Base-by-base conservation (phyloP, 306 rosid species). In the Phaseolus lunatus region DNA sequence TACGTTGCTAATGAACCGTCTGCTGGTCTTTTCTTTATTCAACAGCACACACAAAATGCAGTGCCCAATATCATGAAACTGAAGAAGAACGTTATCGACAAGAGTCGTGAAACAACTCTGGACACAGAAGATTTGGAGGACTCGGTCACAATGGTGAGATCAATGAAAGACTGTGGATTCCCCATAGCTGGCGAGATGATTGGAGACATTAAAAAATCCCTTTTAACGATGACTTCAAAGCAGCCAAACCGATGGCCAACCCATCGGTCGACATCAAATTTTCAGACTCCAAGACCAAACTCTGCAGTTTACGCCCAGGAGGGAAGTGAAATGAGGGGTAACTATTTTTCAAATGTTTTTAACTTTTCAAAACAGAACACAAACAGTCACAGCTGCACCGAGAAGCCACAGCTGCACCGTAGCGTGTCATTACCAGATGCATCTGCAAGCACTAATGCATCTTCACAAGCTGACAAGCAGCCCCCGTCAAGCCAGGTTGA, bases 1-100 rank as follows among this genome's bases (percentile, higher is more conserved):
- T 87, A 86, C 23, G 73, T 88, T 27, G 97, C 98, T 27, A 92
- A 95, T 59, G 97, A 95, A 86, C 97, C 97, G 7, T 95, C 97
- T 18, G 87, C 87, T 24, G 98, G 98, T 78, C 93, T 92, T 78
- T 90, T 75, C 89, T 95, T 84, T 73, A 78, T 92, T 79, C 97
- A 95, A 84, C 93, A 95, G 67, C 98, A 95, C 61, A 82, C 91
- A 41, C 94, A 90, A 73, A 89, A 86, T 73, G 93, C 92, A 19
- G 97, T 88, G 35, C 92, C 96, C n/a, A 88, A 90, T 73, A 81
- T 90, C 26, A n/a, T 90, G 67, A 81, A 84, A 74, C 91, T 85
- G 37, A 85, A 74, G 80, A 88, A 85, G 48, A 82, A 80, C 29
- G 84, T 92, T 24, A 72, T 20, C 54, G 76, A 82, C 16, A 89